A percentile compares a stretch with the other conserved stretches of the same genome.
phyloP scores from a whole-genome alignment of 2,329 filamentous ascomycete genomes.

The Myriosclerotinia curreyana region DNA sequence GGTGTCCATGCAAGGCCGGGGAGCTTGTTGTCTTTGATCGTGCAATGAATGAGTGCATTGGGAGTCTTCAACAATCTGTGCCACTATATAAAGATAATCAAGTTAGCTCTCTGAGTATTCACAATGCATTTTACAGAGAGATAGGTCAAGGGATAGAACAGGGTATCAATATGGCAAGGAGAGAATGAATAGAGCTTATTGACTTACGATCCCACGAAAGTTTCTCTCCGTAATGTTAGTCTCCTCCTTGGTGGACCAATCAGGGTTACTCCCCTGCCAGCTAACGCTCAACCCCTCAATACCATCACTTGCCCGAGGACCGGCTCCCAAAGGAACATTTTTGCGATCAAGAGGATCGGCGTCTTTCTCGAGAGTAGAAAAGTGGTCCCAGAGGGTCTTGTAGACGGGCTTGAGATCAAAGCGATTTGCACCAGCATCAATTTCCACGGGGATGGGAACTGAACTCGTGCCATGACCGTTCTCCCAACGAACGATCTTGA shows the following conservation, averaged over 20 bases:
- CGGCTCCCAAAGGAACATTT: slow-evolving; percentile 2
- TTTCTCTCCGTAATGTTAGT: background rate
- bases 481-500: slow-evolving; percentile 6
- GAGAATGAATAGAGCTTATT: background rate
- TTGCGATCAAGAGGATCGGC: background rate
- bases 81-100: background rate
- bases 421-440: background rate
- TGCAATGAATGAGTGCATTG: background rate
- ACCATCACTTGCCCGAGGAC: background rate
- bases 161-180: background rate
- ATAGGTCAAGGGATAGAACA: background rate
- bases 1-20: background rate
- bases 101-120: background rate
- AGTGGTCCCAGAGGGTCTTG: background rate
- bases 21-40: background rate
- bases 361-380: background rate
- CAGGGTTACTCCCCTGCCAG: background rate
- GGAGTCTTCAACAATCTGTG: background rate
- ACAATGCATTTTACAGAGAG: background rate
- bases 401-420: background rate
- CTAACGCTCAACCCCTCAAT: slow-evolving; percentile 3
- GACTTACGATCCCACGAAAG: background rate
- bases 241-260: background rate
- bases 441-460: background rate
- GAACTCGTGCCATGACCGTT: background rate